Evolutionary conservation across 1,284 basidiomycete genomes (phyloP).

Genomic region (Omphalotus olearius): DNA sequence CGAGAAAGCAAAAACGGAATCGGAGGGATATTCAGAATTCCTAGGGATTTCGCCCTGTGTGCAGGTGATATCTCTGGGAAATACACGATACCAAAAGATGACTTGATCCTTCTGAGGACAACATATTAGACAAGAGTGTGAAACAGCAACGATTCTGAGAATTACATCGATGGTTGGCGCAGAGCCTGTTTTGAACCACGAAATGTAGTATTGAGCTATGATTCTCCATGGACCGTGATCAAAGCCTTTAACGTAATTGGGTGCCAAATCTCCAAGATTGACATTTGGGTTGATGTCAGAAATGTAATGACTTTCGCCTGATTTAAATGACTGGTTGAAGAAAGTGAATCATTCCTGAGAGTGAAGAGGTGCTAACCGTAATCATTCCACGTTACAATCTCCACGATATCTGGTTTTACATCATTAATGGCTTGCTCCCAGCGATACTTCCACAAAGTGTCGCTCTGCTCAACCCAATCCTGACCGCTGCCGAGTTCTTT

Average conservation of each 20-base stretch:
- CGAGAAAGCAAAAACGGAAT: conserved; percentile 29
- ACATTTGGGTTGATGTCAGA: conserved; percentile 28
- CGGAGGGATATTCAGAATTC: conserved; percentile 26
- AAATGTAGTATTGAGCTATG: conserved; percentile 30
- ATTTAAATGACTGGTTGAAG: neutral
- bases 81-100: conserved; percentile 31
- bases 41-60: conserved; percentile 23
- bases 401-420: conserved; percentile 34
- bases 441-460: conserved; percentile 30
- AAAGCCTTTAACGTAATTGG: conserved; percentile 27
- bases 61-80: conserved; percentile 26
- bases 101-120: conserved; percentile 23
- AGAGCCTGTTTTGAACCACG: conserved; percentile 26
- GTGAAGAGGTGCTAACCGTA: conserved; percentile 17
- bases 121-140: neutral
- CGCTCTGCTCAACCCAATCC: conserved; percentile 31
- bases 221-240: conserved; percentile 26
- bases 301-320: conserved; percentile 24
- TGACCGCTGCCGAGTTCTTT: conserved; percentile 34
- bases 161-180: conserved; percentile 25
- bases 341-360: too few species aligned
- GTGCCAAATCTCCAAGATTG: conserved; percentile 22
- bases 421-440: conserved; percentile 29
- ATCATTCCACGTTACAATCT: conserved; percentile 31
- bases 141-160: too few species aligned